A percentile compares a stretch with the other conserved stretches of the same genome.
phyloP scores from a whole-genome alignment of 2,329 filamentous ascomycete genomes.

The Penicillium sp. region DNA sequence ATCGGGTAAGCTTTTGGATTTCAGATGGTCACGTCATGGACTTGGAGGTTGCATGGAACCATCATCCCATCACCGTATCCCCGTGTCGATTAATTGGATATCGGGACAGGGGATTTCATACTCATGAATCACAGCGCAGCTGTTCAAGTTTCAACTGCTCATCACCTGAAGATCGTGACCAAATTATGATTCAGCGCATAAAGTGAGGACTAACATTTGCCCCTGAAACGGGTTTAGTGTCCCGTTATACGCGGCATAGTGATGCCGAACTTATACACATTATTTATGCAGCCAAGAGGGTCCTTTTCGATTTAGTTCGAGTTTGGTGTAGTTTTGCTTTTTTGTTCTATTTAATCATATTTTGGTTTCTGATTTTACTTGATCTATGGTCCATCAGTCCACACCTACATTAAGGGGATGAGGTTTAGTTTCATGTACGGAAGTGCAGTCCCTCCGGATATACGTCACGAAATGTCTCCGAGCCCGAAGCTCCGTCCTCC shows the following conservation, averaged over 20 bases:
- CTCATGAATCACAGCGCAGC: not conserved
- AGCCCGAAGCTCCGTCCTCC: constrained; percentile 1
- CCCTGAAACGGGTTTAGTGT: not conserved
- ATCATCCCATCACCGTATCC: not conserved
- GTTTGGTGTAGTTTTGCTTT: no score
- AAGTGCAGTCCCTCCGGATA: constrained; percentile 18
- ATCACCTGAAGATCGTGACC: not conserved
- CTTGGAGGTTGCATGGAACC: constrained; percentile 2
- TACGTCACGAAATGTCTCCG: constrained; percentile 11
- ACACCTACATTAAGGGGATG: no score
- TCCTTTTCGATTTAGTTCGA: no score
- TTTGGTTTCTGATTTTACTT: no score
- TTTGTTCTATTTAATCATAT: no score
- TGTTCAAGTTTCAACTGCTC: not conserved
- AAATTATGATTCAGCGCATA: not conserved
- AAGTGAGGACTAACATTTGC: not conserved
- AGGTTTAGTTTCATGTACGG: constrained; percentile 2
- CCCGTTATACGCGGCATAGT: constrained; percentile 4
- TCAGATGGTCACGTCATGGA: constrained; percentile 18
- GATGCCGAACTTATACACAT: constrained; percentile 8
- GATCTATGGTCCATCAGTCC: not conserved
- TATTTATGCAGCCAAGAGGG: constrained; percentile 4
- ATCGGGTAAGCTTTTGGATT: not conserved
- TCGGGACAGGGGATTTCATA: not conserved
- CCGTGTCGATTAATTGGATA: not conserved